Conservation (phyloP, 495 filamentous ascomycete species). For the Staphylotrichum longicolle region DNA sequence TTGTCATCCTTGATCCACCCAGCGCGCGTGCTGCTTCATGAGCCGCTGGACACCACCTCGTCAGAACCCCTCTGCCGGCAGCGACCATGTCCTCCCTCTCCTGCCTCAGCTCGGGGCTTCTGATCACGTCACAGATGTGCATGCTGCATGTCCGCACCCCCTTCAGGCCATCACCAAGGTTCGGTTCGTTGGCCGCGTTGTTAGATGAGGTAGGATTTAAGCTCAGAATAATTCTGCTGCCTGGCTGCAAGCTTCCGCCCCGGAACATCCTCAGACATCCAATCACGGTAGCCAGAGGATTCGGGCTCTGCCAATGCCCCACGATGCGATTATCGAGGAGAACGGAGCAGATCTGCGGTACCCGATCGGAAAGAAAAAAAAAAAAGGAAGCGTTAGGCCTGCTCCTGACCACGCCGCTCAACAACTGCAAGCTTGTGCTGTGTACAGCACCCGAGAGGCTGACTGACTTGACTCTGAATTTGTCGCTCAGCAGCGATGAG, state of each 20-base stretch:
- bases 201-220: constrained; percentile 18
- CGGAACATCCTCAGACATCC: not conserved
- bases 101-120: not conserved
- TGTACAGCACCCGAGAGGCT: not conserved
- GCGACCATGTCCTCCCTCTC: not conserved
- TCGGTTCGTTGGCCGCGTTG: not conserved
- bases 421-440: constrained; percentile 2
- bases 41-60: constrained; percentile 6
- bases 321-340: not conserved
- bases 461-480: too few relatives aligned
- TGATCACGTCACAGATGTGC: constrained; percentile 14
- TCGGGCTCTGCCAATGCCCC: not conserved
- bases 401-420: not conserved
- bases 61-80: constrained; percentile 8
- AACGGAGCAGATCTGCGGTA: not conserved
- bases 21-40: constrained; percentile 1
- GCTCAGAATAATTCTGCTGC: constrained; percentile 21
- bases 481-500: too few relatives aligned
- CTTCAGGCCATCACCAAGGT: too few relatives aligned
- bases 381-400: not conserved
- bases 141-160: constrained; percentile 1
- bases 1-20: too few relatives aligned
- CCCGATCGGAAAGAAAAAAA: constrained; percentile 3
- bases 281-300: constrained; percentile 12
- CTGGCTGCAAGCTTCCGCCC: constrained; percentile 12